Evolutionary conservation across 257 asterid genomes (phyloP), one percentile per base, ranked within the genome.

Genomic region (Osmanthus fragrans): DNA sequence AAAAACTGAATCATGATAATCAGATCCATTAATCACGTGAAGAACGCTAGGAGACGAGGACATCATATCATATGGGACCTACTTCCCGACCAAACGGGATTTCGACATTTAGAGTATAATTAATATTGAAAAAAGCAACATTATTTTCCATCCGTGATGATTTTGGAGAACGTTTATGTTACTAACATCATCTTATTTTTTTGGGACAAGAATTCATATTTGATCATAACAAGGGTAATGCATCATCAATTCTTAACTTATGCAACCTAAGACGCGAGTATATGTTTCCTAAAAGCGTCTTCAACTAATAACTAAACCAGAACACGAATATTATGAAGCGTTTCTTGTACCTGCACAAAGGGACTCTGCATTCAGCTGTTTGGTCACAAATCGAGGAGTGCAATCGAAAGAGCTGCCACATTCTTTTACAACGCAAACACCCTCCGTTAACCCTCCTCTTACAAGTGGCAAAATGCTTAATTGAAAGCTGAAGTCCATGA

Each of bases 361-460:
- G 98, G 60, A 94, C 98, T 81, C 84, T 84, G 96, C 98, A 94
- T 70, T 75, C 91, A 49, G 91, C 94, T 8, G 89, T 73, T 25
- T 84, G 92, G 16, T 92, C 91, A 79, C 98, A 94, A 15, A 94
- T 88, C 21, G 93, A 92, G 5, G 98, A 89, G 73, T 94, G 98
- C 72, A 94, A 58, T 68, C 85, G 74, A 58, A 94, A 86, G 51
- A 94, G 94, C 84, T 94, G 97, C 98, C 97, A 92, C 98, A 94
- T 94, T 49, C 97, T 75, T 29, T 85, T 90, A 83, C 97, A 94
- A 33, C 92, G 86, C 33, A 75, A 67, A 68, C 98, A 94, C 19
- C 96, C 94, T 23, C 97, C 97, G 7, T 91, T 91, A 2, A 86
- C 93, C 85, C 88, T 87, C 77, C 84, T 91, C 88, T 86, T 84